Base-by-base conservation (phyloP, 352 stramenopile species). In the Globisporangium splendens region DNA sequence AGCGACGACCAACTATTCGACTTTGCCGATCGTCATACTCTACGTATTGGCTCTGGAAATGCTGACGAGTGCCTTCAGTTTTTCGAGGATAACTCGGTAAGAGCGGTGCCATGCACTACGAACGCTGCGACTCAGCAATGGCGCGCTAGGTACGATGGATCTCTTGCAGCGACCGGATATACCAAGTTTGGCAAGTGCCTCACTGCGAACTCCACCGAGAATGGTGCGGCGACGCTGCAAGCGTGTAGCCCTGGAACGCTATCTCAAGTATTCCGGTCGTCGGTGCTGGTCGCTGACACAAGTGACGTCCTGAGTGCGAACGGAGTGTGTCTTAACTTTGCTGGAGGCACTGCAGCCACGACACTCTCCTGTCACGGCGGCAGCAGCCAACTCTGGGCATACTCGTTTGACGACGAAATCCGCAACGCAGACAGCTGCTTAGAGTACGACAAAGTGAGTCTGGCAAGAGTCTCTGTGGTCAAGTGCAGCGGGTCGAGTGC, bases 401-500 rank as follows among this genome's bases (percentile, higher is more conserved):
- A 38, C 50, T 46, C 50, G 8, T 47, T 56, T n/a, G 50, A 56
- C 35, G 31, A 56, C 1, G 50, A 56, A 33, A 21, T 56, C 11
- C 50, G 50, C 18, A 15, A 28, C 21, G 24, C 48, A 42, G 35
- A 38, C 18, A 47, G 17, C 35, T 56, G 35, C 50, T 43, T 56
- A 12, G 50, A 47, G 50, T 44, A 47, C 35, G 50, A 46, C 35
- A 35, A 56, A 22, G 17, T 17, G n/a, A 41, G 7, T 20, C 8
- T 46, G 35, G 44, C n/a, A 10, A 28, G 28, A 6, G 61, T 62
- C 31, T 52, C 46, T 10, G 18, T 61, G 24, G 33, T 17, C 17
- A 52, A 44, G 28, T 61, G 59, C 52, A 56, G 18, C 22, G 48
- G 47, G 3, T 43, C 39, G 11, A 46, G 22, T 38, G 54, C 60